A percentile compares a stretch with the other conserved stretches of the same genome.
Conservation (phyloP, 192 early-diverging fungal genomes). For the Piromyces sp. region DNA sequence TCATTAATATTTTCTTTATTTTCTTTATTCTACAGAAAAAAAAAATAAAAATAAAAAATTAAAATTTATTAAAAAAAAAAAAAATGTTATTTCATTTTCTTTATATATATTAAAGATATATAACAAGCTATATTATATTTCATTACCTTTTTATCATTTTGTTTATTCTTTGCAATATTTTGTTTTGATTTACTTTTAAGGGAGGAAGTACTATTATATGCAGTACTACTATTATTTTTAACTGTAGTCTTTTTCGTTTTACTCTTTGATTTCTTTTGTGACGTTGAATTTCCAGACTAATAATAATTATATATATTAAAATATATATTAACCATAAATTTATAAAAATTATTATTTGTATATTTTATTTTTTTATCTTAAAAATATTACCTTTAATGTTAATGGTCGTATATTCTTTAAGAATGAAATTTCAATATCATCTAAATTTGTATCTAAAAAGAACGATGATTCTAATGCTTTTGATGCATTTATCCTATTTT, state of each 20-base stretch:
- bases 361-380: not conserved
- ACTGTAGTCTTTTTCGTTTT: not conserved
- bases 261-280: not conserved
- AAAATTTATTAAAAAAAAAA: too few species aligned
- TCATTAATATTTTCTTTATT: not conserved
- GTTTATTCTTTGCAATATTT: not conserved
- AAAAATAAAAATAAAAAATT: too few species aligned
- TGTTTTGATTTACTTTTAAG: not conserved
- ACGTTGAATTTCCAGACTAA: not conserved
- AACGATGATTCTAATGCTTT: not conserved
- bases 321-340: too few species aligned
- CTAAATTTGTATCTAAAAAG: not conserved
- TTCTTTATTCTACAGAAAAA: not conserved
- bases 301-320: not conserved
- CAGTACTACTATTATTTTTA: not conserved
- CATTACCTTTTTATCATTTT: not conserved
- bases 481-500: not conserved
- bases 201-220: not conserved
- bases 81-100: too few species aligned
- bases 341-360: too few species aligned
- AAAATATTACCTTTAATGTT: not conserved
- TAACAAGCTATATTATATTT: too few species aligned
- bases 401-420: not conserved
- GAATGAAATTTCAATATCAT: not conserved
- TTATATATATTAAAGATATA: too few species aligned